Evolutionary conservation across 371 early-diverging fungal species (phyloP), one percentile per base, ranked within the genome.

Genomic region (Zopfochytrium polystomum): DNA sequence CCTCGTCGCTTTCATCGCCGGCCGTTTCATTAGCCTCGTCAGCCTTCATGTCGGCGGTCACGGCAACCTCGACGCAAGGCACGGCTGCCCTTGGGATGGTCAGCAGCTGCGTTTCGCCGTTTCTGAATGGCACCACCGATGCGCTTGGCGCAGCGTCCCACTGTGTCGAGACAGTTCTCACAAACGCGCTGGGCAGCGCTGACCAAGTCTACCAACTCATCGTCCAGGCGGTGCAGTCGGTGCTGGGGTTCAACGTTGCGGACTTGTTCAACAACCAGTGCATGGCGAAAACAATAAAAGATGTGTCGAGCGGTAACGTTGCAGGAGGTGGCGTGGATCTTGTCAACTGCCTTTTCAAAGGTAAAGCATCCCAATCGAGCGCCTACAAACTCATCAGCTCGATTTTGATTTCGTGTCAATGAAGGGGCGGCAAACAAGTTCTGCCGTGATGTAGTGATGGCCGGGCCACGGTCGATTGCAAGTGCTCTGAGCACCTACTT

Each of bases 371-470:
- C n/a, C n/a, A n/a, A n/a, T n/a, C n/a, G n/a, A n/a, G n/a, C n/a
- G n/a, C n/a, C n/a, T n/a, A n/a, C n/a, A n/a, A n/a, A n/a, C n/a
- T n/a, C n/a, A n/a, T n/a, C n/a, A n/a, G n/a, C n/a, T n/a, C n/a
- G n/a, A n/a, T n/a, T n/a, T n/a, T n/a, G n/a, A n/a, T n/a, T n/a
- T n/a, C n/a, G n/a, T n/a, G n/a, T n/a, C n/a, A n/a, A n/a, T n/a
- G 51, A 66, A 62, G 55, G 66, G 29, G 4, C 62, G 18, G 62
- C 66, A 30, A 33, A 23, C 15, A 44, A 60, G 43, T 66, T 66
- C 58, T 62, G 57, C 38, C 29, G 20, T 7, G 63, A 63, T 52
- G 57, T 63, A 6, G 20, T 51, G 33, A 30, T 18, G 4, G 55
- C 58, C 13, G 55, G 65, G 26, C 45, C 55, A 20, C n/a, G 5